A percentile compares a stretch with the other conserved stretches of the same genome.
Conservation (phyloP, 169 alveolate genomes). For the Eimeria necatrix region DNA sequence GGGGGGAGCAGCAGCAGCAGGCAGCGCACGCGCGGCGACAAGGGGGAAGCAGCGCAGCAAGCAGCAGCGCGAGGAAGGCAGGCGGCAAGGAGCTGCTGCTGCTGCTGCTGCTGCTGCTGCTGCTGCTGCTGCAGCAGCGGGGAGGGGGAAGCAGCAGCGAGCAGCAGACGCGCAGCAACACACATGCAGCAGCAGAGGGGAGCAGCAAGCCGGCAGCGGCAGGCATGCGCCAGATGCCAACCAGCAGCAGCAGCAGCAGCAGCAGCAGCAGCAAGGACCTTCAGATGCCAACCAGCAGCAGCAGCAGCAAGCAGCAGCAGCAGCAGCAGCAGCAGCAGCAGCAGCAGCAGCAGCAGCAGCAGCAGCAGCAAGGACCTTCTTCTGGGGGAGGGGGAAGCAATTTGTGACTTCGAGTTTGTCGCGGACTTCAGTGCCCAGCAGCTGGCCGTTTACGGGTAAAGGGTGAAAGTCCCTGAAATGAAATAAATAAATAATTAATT, state of each 20-base stretch:
- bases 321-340: too few species aligned
- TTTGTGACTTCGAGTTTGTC: constrained; percentile 91
- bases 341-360: neutral
- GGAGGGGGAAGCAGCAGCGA: too few species aligned
- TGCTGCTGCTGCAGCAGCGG: too few species aligned
- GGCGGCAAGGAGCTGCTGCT: neutral
- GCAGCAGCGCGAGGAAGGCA: neutral
- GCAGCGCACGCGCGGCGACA: neutral
- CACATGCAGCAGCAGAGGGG: too few species aligned
- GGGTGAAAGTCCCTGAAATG: constrained; percentile 88
- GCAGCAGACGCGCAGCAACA: too few species aligned
- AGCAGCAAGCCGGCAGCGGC: too few species aligned
- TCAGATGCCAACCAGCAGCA: too few species aligned
- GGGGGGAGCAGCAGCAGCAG: neutral
- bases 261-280: too few species aligned
- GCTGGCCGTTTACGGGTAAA: constrained; percentile 91
- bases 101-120: neutral
- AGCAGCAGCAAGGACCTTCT: constrained; percentile 82
- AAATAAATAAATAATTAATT: neutral
- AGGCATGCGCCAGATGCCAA: too few species aligned
- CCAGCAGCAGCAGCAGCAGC: too few species aligned
- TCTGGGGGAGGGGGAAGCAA: constrained; percentile 92
- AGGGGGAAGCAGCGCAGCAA: neutral
- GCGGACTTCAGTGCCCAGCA: constrained; percentile 90
- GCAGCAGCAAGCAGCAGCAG: too few species aligned